Evolutionary conservation across 2,329 filamentous ascomycete genomes (phyloP), one percentile per base, ranked within the genome.

Genomic region (Trichoderma pleuroti): DNA sequence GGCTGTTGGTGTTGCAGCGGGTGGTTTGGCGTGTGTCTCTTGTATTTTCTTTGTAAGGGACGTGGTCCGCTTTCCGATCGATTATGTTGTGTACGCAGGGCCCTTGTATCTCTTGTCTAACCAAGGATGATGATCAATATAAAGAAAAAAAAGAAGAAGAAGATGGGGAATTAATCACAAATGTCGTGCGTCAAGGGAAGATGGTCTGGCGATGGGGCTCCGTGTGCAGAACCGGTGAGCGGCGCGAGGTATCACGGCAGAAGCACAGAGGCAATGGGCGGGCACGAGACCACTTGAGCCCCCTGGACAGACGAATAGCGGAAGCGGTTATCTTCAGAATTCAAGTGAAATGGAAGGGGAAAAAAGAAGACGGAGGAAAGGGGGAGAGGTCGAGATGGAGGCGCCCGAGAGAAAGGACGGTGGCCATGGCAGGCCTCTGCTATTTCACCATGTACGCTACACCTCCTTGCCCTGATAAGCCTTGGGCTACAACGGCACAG

Each of bases 211-310:
- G 64, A 42, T 42, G 42, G 34, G 14, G 9, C 24, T 32, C 18
- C 36, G 24, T 30, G 34, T 46, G 39, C 26, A 46, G 30, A 28
- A 56, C 24, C 49, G 14, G 63, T 36, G 46, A 65, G 30, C 10
- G 18, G 39, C 28, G 64, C 46, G 28, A 46, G 36, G 65, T 68
- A 60, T 68, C 39, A 68, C 65, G 18, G 36, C 39, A 49, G 67
- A 30, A 56, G 28, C 57, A 56, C 30, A 54, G 54, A 24, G 18
- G 18, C 18, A 70, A 56, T 56, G 21, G 28, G 67, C 36, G 46
- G 67, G 67, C 67, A 70, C 67, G 67, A 70, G 67, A 70, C 67
- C 67, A 70, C 67, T 56, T 39, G 24, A 24, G 57, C 67, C 63
- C 57, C 59, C 46, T 62, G 5, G 24, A 16, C 54, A 21, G 32